Evolutionary conservation across 2,329 filamentous ascomycete genomes (phyloP), one percentile per base, ranked within the genome.

Genomic region (Lojkania enalia): DNA sequence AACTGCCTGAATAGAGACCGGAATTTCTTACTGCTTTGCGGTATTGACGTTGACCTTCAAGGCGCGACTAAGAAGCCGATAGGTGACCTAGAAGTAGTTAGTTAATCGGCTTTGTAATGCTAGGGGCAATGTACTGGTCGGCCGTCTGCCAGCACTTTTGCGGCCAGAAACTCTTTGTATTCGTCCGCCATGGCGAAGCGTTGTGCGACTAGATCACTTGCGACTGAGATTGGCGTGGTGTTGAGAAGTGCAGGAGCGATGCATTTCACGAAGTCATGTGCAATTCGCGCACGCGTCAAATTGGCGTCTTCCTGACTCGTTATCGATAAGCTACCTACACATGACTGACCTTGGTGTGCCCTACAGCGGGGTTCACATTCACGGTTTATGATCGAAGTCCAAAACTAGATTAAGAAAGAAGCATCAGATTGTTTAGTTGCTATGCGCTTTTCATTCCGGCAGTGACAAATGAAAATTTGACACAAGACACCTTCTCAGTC

Each of bases 11-110:
- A 20, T 20, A 21, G 31, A 15, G 15, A n/a, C n/a, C 19, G 15
- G 16, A n/a, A 19, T 20, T 48, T 69, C 81, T 54, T 74, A 95
- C 91, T 91, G 85, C 71, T 99, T 99, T 11, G 94, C 94, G 32
- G 81, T 77, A 64, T 95, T 94, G 67, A 88, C 86, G 67, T 96
- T 87, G 33, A 96, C 80, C 61, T 90, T 87, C 42, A 96, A 72
- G 29, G 85, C 86, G 61, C 92, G 82, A 70, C 90, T 94, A 50
- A 99, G 74, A 37, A 86, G 77, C 39, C 90, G 86, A 75, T 96
- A 97, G 39, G 88, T 95, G 61, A 96, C 79, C 90, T 95, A 61
- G 29, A 19, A 30, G 37, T 5, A 50, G 32, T 66, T 44, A 48
- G 49, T 35, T 48, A 15, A 19, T 25, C 39, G 15, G 16, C 2